Evolutionary conservation across 2,329 filamentous ascomycete genomes (phyloP).

Genomic region (Fusarium hainanense): DNA sequence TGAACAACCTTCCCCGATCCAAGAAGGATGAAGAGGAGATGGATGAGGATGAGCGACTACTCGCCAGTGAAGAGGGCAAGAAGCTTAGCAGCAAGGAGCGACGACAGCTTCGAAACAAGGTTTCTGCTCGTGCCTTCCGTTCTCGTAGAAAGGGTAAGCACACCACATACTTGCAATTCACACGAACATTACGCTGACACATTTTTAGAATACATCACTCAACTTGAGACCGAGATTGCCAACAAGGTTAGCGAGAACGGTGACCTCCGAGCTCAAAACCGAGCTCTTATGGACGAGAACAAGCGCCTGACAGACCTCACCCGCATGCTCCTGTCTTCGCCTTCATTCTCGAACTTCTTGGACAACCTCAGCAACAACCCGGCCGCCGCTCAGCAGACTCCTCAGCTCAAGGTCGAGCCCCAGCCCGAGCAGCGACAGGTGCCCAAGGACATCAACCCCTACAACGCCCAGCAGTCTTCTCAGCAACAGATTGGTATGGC

Average conservation of each 20-base stretch:
- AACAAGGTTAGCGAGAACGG: conserved; percentile 85
- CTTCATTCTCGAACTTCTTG: conserved; percentile 85
- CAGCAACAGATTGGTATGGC: conserved; percentile 82
- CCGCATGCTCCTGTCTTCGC: conserved; percentile 82
- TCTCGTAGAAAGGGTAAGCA: conserved; percentile 94
- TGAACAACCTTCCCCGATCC: conserved; percentile 76
- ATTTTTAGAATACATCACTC: conserved; percentile 87
- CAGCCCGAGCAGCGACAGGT: conserved; percentile 61
- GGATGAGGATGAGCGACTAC: conserved; percentile 94
- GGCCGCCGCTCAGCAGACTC: conserved; percentile 53
- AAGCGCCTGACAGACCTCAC: conserved; percentile 80
- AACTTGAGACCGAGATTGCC: conserved; percentile 91
- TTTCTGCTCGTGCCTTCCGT: conserved; percentile 96
- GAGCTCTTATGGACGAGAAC: conserved; percentile 85
- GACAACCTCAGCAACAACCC: conserved; percentile 74
- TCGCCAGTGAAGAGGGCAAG: conserved; percentile 98
- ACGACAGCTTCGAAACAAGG: conserved; percentile 97
- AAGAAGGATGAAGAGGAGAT: conserved; percentile 98
- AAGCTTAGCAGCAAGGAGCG: conserved; percentile 98
- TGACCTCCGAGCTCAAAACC: conserved; percentile 83
- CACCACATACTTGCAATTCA: background rate
- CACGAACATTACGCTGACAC: conserved; percentile 25
- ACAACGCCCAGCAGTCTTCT: conserved; percentile 64
- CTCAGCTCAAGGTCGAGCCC: conserved; percentile 54
- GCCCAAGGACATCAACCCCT: conserved; percentile 75